Percentiles rank a stretch among this genome's conserved stretches.
Conservation (phyloP, 2,329 filamentous ascomycete genomes). For the Fusarium multiceps region DNA sequence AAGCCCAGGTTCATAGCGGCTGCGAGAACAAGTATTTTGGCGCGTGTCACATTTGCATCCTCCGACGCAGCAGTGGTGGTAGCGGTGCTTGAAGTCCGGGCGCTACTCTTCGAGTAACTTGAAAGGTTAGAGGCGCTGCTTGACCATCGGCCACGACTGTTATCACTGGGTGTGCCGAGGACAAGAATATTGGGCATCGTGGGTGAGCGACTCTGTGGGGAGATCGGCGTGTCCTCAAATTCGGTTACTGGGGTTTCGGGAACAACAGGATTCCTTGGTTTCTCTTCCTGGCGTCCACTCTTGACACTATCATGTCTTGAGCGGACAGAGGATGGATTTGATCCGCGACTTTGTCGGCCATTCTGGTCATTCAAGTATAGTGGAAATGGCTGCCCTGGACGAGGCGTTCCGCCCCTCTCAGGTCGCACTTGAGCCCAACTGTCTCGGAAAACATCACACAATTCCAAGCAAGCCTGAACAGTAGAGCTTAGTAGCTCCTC, state of each 20-base stretch:
- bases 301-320: conserved; percentile 67
- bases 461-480: conserved; percentile 93
- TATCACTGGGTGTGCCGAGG: conserved; percentile 74
- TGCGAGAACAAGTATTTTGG: conserved; percentile 84
- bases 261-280: conserved; percentile 62
- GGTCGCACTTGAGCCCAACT: conserved; percentile 91
- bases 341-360: conserved; percentile 61
- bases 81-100: conserved; percentile 75
- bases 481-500: conserved; percentile 88
- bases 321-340: conserved; percentile 62
- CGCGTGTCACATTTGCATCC: conserved; percentile 79
- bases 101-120: conserved; percentile 78
- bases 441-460: conserved; percentile 92
- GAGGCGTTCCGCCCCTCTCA: conserved; percentile 80
- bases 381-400: conserved; percentile 83
- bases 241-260: conserved; percentile 96
- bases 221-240: conserved; percentile 90
- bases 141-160: conserved; percentile 77
- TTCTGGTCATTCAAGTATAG: conserved; percentile 61
- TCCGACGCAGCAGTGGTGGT: conserved; percentile 76
- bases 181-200: conserved; percentile 89
- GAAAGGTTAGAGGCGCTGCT: conserved; percentile 84
- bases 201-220: conserved; percentile 79
- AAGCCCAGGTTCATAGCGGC: conserved; percentile 89
- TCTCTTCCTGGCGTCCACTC: conserved; percentile 59